Percentiles rank a stretch among this genome's conserved stretches.
Evolutionary conservation across 306 rosid genomes (phyloP).

Genomic region (Acmispon strigosus): DNA sequence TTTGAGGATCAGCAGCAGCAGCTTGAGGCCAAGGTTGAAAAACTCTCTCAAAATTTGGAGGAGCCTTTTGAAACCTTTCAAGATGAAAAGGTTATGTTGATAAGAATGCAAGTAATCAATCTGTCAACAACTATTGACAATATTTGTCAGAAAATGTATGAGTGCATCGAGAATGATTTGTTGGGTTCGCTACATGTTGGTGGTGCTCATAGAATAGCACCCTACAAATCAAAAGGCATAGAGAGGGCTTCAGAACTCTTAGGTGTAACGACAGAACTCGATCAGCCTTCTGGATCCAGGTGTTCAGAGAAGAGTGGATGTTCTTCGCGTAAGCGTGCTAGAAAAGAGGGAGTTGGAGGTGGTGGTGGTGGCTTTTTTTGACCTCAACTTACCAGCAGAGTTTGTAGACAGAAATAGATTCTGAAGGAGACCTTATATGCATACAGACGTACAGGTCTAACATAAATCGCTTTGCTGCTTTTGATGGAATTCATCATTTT

Average conservation of each 20-base stretch:
- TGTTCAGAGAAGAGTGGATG: slow-evolving; percentile 60
- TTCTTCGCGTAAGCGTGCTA: slow-evolving; percentile 72
- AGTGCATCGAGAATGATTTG: slow-evolving; percentile 84
- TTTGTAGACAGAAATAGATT: slow-evolving; percentile 69
- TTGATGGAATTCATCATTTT: slow-evolving; percentile 33
- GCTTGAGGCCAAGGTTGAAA: slow-evolving; percentile 90
- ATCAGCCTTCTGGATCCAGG: slow-evolving; percentile 64
- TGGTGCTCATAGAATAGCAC: slow-evolving; percentile 76
- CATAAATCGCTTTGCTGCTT: slow-evolving; percentile 41
- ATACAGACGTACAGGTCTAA: slow-evolving; percentile 67
- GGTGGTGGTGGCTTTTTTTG: slow-evolving; percentile 75
- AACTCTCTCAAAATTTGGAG: slow-evolving; percentile 72
- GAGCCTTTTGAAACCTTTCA: slow-evolving; percentile 61
- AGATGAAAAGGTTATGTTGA: slow-evolving; percentile 54
- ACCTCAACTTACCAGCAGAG: slow-evolving; percentile 93
- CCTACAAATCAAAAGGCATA: slow-evolving; percentile 85
- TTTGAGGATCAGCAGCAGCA: slow-evolving; percentile 99
- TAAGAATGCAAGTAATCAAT: slow-evolving; percentile 75
- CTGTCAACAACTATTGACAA: slow-evolving; percentile 54
- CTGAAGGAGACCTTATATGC: slow-evolving; percentile 32
- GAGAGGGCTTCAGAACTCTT: slow-evolving; percentile 84
- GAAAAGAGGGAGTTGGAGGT: slow-evolving; percentile 50
- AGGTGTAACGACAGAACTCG: slow-evolving; percentile 55
- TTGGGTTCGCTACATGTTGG: slow-evolving; percentile 64
- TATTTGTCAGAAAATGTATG: slow-evolving; percentile 82